Conservation (phyloP, 2,329 filamentous ascomycete genomes). For the Pseudogymnoascus sp. region DNA sequence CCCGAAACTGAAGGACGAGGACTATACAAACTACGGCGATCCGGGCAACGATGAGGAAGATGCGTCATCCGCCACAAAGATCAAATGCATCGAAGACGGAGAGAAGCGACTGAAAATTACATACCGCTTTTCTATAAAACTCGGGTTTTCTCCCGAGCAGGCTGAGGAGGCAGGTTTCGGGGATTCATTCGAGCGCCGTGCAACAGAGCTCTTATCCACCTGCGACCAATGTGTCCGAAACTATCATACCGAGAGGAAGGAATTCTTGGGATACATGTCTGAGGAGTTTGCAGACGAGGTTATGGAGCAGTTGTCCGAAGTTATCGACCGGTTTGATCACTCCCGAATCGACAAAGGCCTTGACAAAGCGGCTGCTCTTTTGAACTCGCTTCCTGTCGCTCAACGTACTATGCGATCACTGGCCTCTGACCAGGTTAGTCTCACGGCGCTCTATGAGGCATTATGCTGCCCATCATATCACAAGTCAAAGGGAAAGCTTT, state of each 20-base stretch:
- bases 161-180: slow-evolving; percentile 43
- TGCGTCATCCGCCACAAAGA: slow-evolving; percentile 42
- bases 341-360: slow-evolving; percentile 52
- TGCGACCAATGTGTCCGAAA: slow-evolving; percentile 65
- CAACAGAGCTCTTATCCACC: slow-evolving; percentile 49
- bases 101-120: slow-evolving; percentile 50
- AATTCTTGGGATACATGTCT: slow-evolving; percentile 52
- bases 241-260: slow-evolving; percentile 62
- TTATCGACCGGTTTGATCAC: slow-evolving; percentile 53
- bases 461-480: slow-evolving; percentile 78
- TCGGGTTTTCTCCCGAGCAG: slow-evolving; percentile 55
- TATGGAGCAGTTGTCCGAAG: slow-evolving; percentile 42
- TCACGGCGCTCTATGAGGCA: slow-evolving; percentile 79
- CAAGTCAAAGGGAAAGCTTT: slow-evolving; percentile 30
- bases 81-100: slow-evolving; percentile 44
- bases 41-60: slow-evolving; percentile 37
- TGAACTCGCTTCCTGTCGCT: slow-evolving; percentile 31
- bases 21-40: slow-evolving; percentile 55
- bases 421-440: slow-evolving; percentile 45
- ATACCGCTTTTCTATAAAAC: slow-evolving; percentile 58
- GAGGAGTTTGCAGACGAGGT: slow-evolving; percentile 43
- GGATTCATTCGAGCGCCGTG: slow-evolving; percentile 46
- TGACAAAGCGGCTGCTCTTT: slow-evolving; percentile 43
- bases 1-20: slow-evolving; percentile 53
- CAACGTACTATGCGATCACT: slow-evolving; percentile 23